phyloP scores from a whole-genome alignment of 2,329 filamentous ascomycete species.

The Claviceps purpurea region DNA sequence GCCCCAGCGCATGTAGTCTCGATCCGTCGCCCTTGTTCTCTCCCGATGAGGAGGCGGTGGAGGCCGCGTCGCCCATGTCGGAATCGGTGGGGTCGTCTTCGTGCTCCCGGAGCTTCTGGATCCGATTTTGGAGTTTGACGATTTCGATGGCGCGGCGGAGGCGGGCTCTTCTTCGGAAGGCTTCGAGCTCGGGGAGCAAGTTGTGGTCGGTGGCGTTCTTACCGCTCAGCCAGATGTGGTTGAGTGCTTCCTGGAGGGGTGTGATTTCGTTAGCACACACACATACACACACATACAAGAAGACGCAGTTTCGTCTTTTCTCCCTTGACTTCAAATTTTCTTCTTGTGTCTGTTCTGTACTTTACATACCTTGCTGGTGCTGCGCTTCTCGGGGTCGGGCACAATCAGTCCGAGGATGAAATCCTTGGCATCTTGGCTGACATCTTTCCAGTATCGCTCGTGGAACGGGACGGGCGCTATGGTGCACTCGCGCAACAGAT shows the following conservation, averaged over 20 bases:
- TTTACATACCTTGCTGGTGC: conserved; percentile 55
- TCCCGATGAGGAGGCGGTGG: conserved; percentile 31
- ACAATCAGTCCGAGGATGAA: conserved; percentile 79
- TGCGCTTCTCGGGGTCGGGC: conserved; percentile 62
- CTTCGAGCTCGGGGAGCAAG: conserved; percentile 82
- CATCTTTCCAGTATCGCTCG: conserved; percentile 96
- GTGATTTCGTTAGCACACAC: not conserved
- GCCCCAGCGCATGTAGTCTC: conserved; percentile 7
- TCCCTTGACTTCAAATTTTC: not conserved
- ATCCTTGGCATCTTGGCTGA: conserved; percentile 87
- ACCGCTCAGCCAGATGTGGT: conserved; percentile 81
- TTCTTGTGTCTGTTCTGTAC: not conserved
- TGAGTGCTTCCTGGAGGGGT: conserved; percentile 50
- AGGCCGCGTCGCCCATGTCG: conserved; percentile 48
- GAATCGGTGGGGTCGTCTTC: conserved; percentile 72
- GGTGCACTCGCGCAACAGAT: conserved; percentile 89
- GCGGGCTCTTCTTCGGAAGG: conserved; percentile 81
- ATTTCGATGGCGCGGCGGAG: conserved; percentile 90
- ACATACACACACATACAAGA: not conserved
- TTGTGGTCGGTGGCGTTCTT: conserved; percentile 90
- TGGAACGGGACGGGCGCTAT: conserved; percentile 81
- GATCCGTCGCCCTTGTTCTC: conserved; percentile 4
- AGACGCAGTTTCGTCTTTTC: not conserved
- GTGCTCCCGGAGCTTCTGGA: conserved; percentile 85
- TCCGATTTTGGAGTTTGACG: conserved; percentile 90